Base-by-base conservation (phyloP, 176 grass and related monocot species). In the Aegilops speltoides region DNA sequence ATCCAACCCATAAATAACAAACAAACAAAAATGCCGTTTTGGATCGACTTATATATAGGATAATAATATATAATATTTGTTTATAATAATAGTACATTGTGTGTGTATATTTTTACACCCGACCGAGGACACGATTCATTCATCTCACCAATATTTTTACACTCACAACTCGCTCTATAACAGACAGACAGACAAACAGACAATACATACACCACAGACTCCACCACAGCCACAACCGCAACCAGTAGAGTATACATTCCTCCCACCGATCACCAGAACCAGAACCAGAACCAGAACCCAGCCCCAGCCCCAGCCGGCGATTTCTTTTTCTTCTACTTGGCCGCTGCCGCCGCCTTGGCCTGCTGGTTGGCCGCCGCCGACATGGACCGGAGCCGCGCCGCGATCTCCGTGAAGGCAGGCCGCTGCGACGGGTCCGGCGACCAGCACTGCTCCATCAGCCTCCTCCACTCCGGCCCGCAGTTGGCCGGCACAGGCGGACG, bases 391-490 rank as follows among this genome's bases (percentile, higher is more conserved):
- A 98, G 87, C 23, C 89, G 76, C 11, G 71, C 88, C 46, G 95
- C 95, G 31, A 98, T 93, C 86, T 95, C 93, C 9, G 93, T 91
- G 79, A 98, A 98, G 3, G 89, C 87, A 8, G 95, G 95, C 17
- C 95, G 93, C 73, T 90, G 89, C 22, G 76, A 29, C 3, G 95
- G 95, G 46, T 97, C 93, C 1, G 91, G 95, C 17, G 95, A 89
- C 89, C 94, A 96, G 56, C 91, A 93, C 45, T 88, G 84, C 43
- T 96, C 89, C 94, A 96, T 96, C 60, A 96, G 73, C 33, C 75
- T 67, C 38, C 85, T 86, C 94, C 91, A 96, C 31, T 90, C 81
- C 7, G 70, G 85, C 22, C 93, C 85, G 10, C 94, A 96, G 24
- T 88, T 88, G 14, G 19, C 81, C 34, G 94, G 89, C 83, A 96